These are phyloP conservation scores for Aureobasidium uvarum DNA, from an alignment of 2,329 filamentous ascomycete genomes.

Conservation along the genomic window DNA sequence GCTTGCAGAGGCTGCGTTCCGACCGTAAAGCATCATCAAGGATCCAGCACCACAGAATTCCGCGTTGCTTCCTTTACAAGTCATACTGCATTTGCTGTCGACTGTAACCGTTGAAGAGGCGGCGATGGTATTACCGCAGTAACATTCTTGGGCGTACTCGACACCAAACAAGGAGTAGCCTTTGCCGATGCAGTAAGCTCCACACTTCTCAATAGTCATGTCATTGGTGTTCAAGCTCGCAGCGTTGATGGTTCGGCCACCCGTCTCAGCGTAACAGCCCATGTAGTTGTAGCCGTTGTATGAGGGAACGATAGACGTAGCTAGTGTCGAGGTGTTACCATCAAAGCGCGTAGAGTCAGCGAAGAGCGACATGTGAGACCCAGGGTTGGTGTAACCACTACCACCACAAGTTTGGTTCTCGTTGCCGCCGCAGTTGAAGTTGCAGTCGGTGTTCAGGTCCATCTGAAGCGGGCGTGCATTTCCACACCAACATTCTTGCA, in stretches of 20 bases:
- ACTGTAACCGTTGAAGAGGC: slow-evolving; percentile 28
- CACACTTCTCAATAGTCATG: slow-evolving; percentile 45
- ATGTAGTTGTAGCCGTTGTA: slow-evolving; percentile 24
- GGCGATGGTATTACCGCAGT: slow-evolving; percentile 34
- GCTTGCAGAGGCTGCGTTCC: slow-evolving; percentile 1
- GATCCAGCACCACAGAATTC: slow-evolving; percentile 34
- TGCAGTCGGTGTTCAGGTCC: slow-evolving; percentile 41
- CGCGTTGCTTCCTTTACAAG: slow-evolving; percentile 33
- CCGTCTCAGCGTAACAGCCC: slow-evolving; percentile 28
- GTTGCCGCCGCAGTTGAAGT: slow-evolving; percentile 36
- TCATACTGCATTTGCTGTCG: slow-evolving; percentile 34
- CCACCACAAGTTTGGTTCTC: slow-evolving; percentile 37
- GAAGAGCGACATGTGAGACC: slow-evolving; percentile 47
- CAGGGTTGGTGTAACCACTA: slow-evolving; percentile 35
- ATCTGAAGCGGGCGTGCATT: slow-evolving; percentile 47
- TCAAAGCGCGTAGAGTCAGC: slow-evolving; percentile 31
- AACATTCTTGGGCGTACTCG: slow-evolving; percentile 42
- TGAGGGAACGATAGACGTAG: slow-evolving; percentile 30
- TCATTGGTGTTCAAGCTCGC: slow-evolving; percentile 31
- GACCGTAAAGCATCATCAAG: slow-evolving; percentile 22
- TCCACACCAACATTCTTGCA: slow-evolving; percentile 45
- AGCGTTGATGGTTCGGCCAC: slow-evolving; percentile 31
- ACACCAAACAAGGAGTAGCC: slow-evolving; percentile 42
- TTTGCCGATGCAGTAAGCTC: slow-evolving; percentile 35
- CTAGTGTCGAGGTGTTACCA: slow-evolving; percentile 30